Percentiles rank a stretch among this genome's conserved stretches.
These are phyloP conservation scores for Gossypium thurberi DNA, from an alignment of 345 rosid species.

Conservation along the genomic window DNA sequence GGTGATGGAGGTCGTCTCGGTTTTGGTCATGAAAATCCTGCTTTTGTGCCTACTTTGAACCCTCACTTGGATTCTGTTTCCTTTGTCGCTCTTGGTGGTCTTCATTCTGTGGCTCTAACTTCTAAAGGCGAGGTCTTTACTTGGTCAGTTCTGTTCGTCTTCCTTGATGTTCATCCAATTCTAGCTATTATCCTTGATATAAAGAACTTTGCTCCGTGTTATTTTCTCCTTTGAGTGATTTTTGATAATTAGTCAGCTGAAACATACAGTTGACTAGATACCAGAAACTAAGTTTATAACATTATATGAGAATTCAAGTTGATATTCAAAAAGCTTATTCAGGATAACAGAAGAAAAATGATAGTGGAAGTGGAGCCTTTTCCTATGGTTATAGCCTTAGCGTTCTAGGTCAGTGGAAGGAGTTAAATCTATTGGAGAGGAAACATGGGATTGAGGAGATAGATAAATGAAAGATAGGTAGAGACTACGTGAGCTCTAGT, in stretches of 20 bases:
- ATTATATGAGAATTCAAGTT: not conserved
- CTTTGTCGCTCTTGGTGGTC: constrained; percentile 69
- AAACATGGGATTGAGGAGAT: not conserved
- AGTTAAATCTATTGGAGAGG: not conserved
- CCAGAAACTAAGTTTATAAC: not conserved
- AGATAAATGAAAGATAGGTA: not conserved
- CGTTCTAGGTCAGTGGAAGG: not conserved
- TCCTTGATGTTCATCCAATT: not conserved
- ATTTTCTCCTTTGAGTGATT: not conserved
- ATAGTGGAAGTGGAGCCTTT: not conserved
- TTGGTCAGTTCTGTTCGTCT: constrained; percentile 44
- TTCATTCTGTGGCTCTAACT: constrained; percentile 78
- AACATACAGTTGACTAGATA: not conserved
- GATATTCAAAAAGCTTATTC: not conserved
- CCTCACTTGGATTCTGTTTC: constrained; percentile 51
- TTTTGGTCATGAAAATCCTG: constrained; percentile 72
- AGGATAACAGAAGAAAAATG: not conserved
- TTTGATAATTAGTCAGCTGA: not conserved
- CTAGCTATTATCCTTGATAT: not conserved
- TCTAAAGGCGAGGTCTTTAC: constrained; percentile 59
- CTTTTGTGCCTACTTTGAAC: constrained; percentile 60
- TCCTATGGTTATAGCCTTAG: not conserved
- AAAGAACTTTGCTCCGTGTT: not conserved
- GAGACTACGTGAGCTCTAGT: not conserved
- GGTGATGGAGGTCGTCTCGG: constrained; percentile 95